phyloP scores from a whole-genome alignment of 169 alveolate species.

The Cyclospora cayetanensis region DNA sequence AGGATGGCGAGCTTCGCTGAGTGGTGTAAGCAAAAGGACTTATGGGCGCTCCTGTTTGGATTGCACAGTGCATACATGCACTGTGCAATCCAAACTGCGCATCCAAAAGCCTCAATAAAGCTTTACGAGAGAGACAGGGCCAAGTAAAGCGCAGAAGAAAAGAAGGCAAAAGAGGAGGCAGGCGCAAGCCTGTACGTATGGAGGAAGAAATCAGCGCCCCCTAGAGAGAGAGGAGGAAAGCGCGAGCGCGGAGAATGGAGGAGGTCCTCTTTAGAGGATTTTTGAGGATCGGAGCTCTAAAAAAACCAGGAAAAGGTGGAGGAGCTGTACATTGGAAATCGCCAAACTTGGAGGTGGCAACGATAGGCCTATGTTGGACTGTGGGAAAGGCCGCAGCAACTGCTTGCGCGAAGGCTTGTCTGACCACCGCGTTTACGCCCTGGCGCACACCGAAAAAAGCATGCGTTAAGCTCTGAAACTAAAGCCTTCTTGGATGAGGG shows the following conservation, averaged over 20 bases:
- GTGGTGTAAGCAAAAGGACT: too few species aligned
- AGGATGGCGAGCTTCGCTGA: too few species aligned
- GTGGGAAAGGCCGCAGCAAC: constrained; percentile 19
- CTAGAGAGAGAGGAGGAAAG: background rate
- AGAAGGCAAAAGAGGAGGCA: background rate
- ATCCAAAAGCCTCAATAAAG: too few species aligned
- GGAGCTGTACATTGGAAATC: constrained; percentile 31
- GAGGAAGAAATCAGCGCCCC: background rate
- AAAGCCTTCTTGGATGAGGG: too few species aligned
- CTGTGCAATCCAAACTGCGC: too few species aligned
- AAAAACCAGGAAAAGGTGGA: background rate
- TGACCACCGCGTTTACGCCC: background rate
- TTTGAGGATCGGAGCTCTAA: background rate
- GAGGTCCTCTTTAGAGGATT: background rate
- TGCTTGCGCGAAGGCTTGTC: constrained; percentile 16
- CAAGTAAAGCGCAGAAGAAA: background rate
- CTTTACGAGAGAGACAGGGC: background rate
- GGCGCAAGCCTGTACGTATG: background rate
- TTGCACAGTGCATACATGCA: too few species aligned
- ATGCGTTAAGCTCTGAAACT: too few species aligned
- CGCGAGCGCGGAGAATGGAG: background rate
- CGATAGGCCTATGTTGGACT: background rate
- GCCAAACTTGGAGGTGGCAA: constrained; percentile 13
- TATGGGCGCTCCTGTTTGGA: too few species aligned
- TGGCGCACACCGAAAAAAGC: too few species aligned